Conservation (phyloP, 495 filamentous ascomycete species). For the Glarea lozoyensis region DNA sequence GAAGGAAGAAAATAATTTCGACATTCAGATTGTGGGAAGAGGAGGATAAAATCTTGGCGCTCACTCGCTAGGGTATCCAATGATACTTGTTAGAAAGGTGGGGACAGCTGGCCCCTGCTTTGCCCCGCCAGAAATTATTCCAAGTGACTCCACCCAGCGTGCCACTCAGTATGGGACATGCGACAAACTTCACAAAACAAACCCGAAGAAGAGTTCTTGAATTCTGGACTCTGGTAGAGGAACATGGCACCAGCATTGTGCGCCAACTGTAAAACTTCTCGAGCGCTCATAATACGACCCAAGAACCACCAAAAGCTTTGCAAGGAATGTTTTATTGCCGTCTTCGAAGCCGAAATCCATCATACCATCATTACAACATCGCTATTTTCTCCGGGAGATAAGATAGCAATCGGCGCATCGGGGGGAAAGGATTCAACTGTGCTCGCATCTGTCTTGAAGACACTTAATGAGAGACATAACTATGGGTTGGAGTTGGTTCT, state of each 20-base stretch:
- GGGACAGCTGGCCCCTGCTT: too few relatives aligned
- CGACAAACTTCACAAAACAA: too few relatives aligned
- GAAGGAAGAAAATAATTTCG: slow-evolving; percentile 16
- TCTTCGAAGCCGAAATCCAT: slow-evolving; percentile 92
- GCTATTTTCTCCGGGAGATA: slow-evolving; percentile 78
- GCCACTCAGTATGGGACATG: too few relatives aligned
- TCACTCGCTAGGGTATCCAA: too few relatives aligned
- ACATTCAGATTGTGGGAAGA: slow-evolving; percentile 5
- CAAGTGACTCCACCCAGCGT: too few relatives aligned
- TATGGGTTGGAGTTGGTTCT: slow-evolving; percentile 84
- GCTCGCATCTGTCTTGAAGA: slow-evolving; percentile 88
- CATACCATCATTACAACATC: slow-evolving; percentile 72
- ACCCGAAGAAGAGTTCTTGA: too few relatives aligned
- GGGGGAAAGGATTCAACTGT: slow-evolving; percentile 98
- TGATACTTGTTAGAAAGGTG: too few relatives aligned
- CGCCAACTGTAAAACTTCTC: slow-evolving; percentile 60
- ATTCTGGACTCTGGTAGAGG: too few relatives aligned
- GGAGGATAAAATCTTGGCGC: slow-evolving; percentile 9
- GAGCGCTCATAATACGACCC: slow-evolving; percentile 84
- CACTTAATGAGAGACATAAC: slow-evolving; percentile 78
- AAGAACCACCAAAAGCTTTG: slow-evolving; percentile 92
- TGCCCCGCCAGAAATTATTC: too few relatives aligned
- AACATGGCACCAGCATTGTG: slow-evolving; percentile 52
- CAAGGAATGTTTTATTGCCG: slow-evolving; percentile 70
- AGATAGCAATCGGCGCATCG: slow-evolving; percentile 88